phyloP scores from a whole-genome alignment of 2,329 filamentous ascomycete genomes.

The Cercospora nicotianae region DNA sequence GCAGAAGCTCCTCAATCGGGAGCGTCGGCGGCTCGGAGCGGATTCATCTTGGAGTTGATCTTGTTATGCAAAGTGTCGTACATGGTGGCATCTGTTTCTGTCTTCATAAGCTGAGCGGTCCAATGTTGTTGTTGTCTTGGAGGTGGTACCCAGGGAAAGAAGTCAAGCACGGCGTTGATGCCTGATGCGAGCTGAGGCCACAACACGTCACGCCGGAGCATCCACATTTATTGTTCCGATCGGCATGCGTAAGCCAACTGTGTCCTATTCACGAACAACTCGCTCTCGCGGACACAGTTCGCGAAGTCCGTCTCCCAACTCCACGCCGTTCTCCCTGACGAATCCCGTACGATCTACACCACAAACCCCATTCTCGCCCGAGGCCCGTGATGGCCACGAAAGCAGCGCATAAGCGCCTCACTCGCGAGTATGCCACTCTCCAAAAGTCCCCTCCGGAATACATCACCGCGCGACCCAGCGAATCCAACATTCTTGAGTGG shows the following conservation, averaged over 20 bases:
- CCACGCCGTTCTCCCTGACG: not conserved
- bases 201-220: not conserved
- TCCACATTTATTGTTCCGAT: not conserved
- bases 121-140: not conserved
- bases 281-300: not conserved
- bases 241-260: not conserved
- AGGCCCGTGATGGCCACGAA: slow-evolving; percentile 40
- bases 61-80: not conserved
- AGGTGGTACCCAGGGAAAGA: not conserved
- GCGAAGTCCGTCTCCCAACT: not conserved
- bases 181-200: not conserved
- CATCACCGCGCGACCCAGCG: slow-evolving; percentile 38
- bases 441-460: slow-evolving; percentile 38
- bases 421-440: slow-evolving; percentile 41
- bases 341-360: not conserved
- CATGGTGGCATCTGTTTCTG: not conserved
- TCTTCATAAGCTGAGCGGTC: not conserved
- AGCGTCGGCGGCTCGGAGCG: not conserved
- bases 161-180: not conserved
- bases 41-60: not conserved
- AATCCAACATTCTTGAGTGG: slow-evolving; percentile 41
- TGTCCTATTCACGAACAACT: not conserved
- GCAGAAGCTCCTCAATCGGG: not conserved
- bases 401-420: slow-evolving; percentile 43
- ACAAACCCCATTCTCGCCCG: not conserved